Conservation (phyloP, 1,139 yeast species). For the Debaryomyces psychrophilus region DNA sequence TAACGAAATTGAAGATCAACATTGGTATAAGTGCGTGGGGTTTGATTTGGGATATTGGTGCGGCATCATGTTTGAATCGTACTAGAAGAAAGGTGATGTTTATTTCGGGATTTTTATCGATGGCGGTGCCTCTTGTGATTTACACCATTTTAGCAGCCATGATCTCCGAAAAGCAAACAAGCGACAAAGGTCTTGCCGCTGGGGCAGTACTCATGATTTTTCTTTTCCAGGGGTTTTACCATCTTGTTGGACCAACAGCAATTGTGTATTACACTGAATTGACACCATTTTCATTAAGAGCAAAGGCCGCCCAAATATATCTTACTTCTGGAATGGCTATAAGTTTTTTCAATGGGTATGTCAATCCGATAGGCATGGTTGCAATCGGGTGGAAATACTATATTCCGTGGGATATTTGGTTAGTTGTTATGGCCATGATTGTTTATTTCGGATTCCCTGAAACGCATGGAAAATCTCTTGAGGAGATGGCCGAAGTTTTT, state of each 20-base stretch:
- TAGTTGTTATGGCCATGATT: conserved; percentile 12
- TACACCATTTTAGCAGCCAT: conserved; percentile 39
- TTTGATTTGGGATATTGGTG: conserved; percentile 26
- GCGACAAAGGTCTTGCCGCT: conserved; percentile 40
- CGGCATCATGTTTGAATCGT: conserved; percentile 8
- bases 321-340: conserved; percentile 7
- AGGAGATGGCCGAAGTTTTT: conserved; percentile 18
- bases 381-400: conserved; percentile 20
- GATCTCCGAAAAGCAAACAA: conserved; percentile 17
- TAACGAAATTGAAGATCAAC: conserved; percentile 13
- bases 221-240: conserved; percentile 29
- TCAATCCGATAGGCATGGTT: conserved; percentile 17
- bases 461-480: conserved; percentile 16
- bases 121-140: conserved; percentile 30
- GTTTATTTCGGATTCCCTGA: conserved; percentile 17
- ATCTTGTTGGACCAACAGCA: conserved; percentile 26
- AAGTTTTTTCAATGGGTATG: conserved; percentile 13
- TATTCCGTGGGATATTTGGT: conserved; percentile 18
- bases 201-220: conserved; percentile 34
- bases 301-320: conserved; percentile 19
- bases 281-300: conserved; percentile 21
- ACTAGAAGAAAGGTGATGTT: conserved; percentile 15
- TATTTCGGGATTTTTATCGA: conserved; percentile 17
- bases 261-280: conserved; percentile 40
- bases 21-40: conserved; percentile 13